Evolutionary conservation across 805 yeast species (phyloP), one percentile per base, ranked within the genome.

Genomic region (Spathaspora sp.): DNA sequence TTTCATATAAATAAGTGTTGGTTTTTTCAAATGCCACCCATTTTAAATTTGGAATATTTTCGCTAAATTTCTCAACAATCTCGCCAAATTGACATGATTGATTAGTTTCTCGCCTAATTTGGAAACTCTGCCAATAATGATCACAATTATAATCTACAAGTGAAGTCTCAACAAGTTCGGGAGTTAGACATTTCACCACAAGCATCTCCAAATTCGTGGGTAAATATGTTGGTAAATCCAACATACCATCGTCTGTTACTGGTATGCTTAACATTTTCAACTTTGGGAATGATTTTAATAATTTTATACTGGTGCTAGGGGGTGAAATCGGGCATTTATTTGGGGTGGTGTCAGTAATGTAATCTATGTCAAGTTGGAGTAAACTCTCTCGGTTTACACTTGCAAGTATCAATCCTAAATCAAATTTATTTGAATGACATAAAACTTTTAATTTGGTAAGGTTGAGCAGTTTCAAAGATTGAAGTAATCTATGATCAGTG

Each of bases 21-120:
- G 31, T 17, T 7, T 20, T 35, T 28, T 31, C 20, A 31, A 53
- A 46, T 16, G 38, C 49, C 10, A 46, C 46, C 52, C 53, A 55
- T 40, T 29, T 39, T 14, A 52, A 47, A 35, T 55, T 47, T 4
- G 49, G 38, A 19, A 53, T 49, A 14, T 48, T 48, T 17, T 51
- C 47, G 26, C 47, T 16, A 49, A 48, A 38, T 43, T 49, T 29
- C 38, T 12, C 39, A 42, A 42, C 32, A 42, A 42, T 42, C 19
- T 12, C 1, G 4, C 17, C 8, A 42, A 42, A 42, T 11, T 10
- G 28, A 42, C 14, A n/a, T 11, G 17, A 6, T 7, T 42, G 16
- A 5, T 18, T 42, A 28, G 7, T 35, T 35, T 35, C 40, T n/a
- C 40, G 16, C 8, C 3, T 16, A 14, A 35, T 35, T 35, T 35